A percentile compares a stretch with the other conserved stretches of the same genome.
These are phyloP conservation scores for Drosera spatulata DNA, from an alignment of 179 eudicot genomes.

Conservation along the genomic window DNA sequence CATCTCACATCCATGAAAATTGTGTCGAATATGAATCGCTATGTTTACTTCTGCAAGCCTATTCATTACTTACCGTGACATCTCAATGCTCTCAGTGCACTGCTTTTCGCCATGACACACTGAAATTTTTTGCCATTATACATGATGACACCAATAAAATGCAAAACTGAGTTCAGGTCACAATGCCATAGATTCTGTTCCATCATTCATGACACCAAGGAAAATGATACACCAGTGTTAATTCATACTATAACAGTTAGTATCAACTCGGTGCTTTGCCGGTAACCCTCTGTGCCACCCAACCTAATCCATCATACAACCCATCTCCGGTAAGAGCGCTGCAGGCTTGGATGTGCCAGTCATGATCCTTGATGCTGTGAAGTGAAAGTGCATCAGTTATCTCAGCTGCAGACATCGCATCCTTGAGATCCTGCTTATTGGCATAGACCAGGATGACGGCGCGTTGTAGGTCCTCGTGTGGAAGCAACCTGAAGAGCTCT, in stretches of 20 bases:
- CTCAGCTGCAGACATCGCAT: constrained; percentile 91
- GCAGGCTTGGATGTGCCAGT: constrained; percentile 98
- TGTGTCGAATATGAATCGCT: too few relatives aligned
- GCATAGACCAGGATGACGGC: constrained; percentile 77
- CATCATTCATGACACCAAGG: constrained; percentile 1
- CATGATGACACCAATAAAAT: too few relatives aligned
- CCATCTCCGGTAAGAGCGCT: constrained; percentile 91
- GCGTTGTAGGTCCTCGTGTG: constrained; percentile 77
- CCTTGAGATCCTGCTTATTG: constrained; percentile 91
- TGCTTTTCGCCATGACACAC: too few relatives aligned
- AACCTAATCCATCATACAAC: constrained; percentile 88
- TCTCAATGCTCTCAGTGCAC: too few relatives aligned
- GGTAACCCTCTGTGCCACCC: constrained; percentile 82
- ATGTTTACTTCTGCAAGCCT: too few relatives aligned
- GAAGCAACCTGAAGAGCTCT: constrained; percentile 75
- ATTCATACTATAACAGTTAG: background rate
- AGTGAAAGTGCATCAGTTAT: constrained; percentile 91
- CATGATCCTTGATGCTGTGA: constrained; percentile 87
- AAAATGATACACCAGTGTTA: background rate
- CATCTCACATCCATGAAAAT: too few relatives aligned
- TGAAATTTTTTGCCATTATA: too few relatives aligned
- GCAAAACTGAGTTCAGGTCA: too few relatives aligned
- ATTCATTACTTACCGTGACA: too few relatives aligned
- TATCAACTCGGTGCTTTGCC: constrained; percentile 73
- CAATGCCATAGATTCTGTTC: background rate